Percentiles rank a stretch among this genome's conserved stretches.
These are phyloP conservation scores for Groenewaldozyma sp. DNA, from an alignment of 1,139 yeast genomes.

Conservation along the genomic window DNA sequence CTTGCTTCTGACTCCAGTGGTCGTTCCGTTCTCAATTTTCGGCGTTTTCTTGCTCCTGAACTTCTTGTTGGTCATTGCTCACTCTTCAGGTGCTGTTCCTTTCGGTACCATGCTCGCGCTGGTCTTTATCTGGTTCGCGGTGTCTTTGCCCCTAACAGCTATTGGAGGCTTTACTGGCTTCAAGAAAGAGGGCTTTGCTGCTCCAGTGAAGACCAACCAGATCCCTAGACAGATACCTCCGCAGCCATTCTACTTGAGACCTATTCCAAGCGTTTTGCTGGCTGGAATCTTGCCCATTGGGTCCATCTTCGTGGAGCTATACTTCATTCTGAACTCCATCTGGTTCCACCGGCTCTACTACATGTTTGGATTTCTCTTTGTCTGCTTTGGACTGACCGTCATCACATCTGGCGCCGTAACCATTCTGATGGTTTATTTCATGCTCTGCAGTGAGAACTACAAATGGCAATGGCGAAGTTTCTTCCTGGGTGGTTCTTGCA, in stretches of 20 bases:
- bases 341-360: slow-evolving; percentile 94
- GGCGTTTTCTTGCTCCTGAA: slow-evolving; percentile 58
- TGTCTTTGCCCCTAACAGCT: slow-evolving; percentile 77
- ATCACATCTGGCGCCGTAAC: slow-evolving; percentile 78
- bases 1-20: slow-evolving; percentile 67
- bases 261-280: slow-evolving; percentile 56
- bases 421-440: slow-evolving; percentile 69
- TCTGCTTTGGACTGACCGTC: slow-evolving; percentile 75
- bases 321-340: slow-evolving; percentile 73
- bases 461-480: slow-evolving; percentile 97
- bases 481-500: slow-evolving; percentile 82
- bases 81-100: slow-evolving; percentile 94
- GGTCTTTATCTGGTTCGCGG: slow-evolving; percentile 70
- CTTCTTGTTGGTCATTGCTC: slow-evolving; percentile 66
- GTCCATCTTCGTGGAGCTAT: slow-evolving; percentile 88
- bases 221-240: slow-evolving; percentile 93
- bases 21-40: slow-evolving; percentile 77
- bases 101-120: slow-evolving; percentile 81
- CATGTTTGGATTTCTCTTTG: slow-evolving; percentile 94
- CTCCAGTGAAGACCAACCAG: slow-evolving; percentile 80
- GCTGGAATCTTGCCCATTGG: slow-evolving; percentile 95
- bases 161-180: slow-evolving; percentile 72
- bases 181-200: slow-evolving; percentile 47
- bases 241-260: slow-evolving; percentile 77
- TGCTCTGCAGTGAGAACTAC: slow-evolving; percentile 84